Base-by-base conservation (phyloP, 176 grass and related monocot species). In the Rhynchospora breviuscula region DNA sequence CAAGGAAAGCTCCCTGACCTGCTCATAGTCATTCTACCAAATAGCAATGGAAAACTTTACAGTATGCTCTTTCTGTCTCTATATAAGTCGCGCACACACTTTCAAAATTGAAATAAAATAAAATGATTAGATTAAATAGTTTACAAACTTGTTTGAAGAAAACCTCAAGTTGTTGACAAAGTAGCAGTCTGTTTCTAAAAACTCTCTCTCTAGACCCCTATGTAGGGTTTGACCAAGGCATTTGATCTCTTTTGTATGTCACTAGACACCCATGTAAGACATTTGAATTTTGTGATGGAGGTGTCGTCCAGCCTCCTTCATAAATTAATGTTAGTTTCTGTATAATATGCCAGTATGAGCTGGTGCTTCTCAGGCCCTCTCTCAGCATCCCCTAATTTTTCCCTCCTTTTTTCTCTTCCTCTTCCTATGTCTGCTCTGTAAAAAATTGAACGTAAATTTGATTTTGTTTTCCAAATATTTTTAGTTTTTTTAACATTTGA, bases 41-140 rank as follows among this genome's bases (percentile, higher is more conserved):
- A 97, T 51, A 97, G 86, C 61, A 97, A 93, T 87, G 94, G 94
- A 80, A 93, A 62, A 81, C 84, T 93, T 60, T 97, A 93, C 54
- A 86, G 91, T 97, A 93, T 17, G 40, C 35, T 86, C 15, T 70
- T 47, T 69, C 48, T 84, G 21, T 67, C 35, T 60, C 49, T 81
- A 2, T 45, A 21, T 22, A 21, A 18, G 17, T 35, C 10, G 18
- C 54, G 17, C 54, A 57, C 54, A 49, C 60, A 10, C 60, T 63
- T 63, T 63, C 21, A 8, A 63, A 63, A 63, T 63, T 63, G 19
- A 63, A 17, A 63, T 63, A 25, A 22, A 63, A 25, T 25, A 63
- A 60, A n/a, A n/a, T n/a, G n/a, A n/a, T n/a, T n/a, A n/a, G n/a
- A n/a, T n/a, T n/a, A n/a, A n/a, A n/a, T n/a, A n/a, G n/a, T n/a